These are phyloP conservation scores for Cyclostephanos tholiformis DNA, from an alignment of 108 stramenopile genomes.

Conservation along the genomic window DNA sequence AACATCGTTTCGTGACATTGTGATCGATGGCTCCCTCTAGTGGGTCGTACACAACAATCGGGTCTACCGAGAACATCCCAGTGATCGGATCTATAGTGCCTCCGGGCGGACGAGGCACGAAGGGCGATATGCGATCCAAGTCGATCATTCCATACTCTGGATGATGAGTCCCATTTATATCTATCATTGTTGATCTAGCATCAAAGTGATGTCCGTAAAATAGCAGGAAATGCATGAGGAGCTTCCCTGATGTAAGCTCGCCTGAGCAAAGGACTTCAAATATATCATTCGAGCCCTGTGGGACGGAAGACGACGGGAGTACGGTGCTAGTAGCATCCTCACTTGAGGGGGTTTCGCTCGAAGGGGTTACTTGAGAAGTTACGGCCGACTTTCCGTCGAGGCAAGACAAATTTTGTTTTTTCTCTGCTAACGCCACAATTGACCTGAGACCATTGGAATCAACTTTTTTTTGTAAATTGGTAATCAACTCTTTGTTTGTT, in stretches of 20 bases:
- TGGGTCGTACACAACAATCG: slow-evolving; percentile 86
- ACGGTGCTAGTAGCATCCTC: slow-evolving; percentile 6
- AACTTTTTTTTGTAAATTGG: slow-evolving; percentile 4
- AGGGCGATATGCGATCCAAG: slow-evolving; percentile 62
- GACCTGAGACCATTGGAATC: not conserved
- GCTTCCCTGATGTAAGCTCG: slow-evolving; percentile 79
- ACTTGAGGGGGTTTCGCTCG: slow-evolving; percentile 16
- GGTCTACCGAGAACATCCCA: slow-evolving; percentile 85
- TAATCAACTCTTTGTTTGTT: slow-evolving; percentile 5
- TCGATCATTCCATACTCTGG: slow-evolving; percentile 48
- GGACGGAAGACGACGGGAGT: slow-evolving; percentile 45
- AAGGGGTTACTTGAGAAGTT: slow-evolving; percentile 26
- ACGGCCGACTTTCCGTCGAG: slow-evolving; percentile 19
- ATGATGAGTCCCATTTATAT: slow-evolving; percentile 65
- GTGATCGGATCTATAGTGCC: slow-evolving; percentile 80
- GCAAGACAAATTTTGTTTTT: slow-evolving; percentile 17
- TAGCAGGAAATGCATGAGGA: slow-evolving; percentile 86
- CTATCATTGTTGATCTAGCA: slow-evolving; percentile 74
- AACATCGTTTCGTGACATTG: slow-evolving; percentile 84
- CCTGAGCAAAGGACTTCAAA: slow-evolving; percentile 86
- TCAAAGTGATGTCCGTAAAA: slow-evolving; percentile 90
- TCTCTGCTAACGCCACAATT: slow-evolving; percentile 5
- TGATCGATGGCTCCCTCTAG: slow-evolving; percentile 78
- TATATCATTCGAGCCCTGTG: slow-evolving; percentile 85
- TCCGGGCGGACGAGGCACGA: slow-evolving; percentile 58